These are phyloP conservation scores for Trichoderma brevicompactum DNA, from an alignment of 2,329 filamentous ascomycete genomes.

Conservation along the genomic window DNA sequence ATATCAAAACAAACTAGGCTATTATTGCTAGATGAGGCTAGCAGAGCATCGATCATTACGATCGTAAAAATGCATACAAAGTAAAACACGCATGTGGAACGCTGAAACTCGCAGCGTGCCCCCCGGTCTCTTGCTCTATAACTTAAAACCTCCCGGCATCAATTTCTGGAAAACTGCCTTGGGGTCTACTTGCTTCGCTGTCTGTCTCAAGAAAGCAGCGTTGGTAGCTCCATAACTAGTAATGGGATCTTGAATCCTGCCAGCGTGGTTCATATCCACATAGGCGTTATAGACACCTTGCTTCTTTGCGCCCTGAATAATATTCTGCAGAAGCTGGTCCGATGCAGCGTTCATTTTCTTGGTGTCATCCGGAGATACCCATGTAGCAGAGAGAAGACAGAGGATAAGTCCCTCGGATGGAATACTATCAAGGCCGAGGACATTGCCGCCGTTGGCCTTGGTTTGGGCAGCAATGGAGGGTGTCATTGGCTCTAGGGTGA, in stretches of 20 bases:
- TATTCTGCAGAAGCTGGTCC: background rate
- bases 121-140: background rate
- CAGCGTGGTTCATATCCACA: conserved; percentile 24
- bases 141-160: conserved; percentile 5
- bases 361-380: background rate
- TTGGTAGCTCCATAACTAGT: conserved; percentile 19
- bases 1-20: background rate
- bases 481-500: conserved; percentile 1
- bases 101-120: too few species aligned
- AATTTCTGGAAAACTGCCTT: conserved; percentile 24
- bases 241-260: conserved; percentile 8
- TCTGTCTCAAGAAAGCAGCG: background rate
- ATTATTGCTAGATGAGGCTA: background rate
- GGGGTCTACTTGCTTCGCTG: conserved; percentile 23
- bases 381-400: background rate
- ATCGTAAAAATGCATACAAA: background rate
- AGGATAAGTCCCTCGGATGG: background rate
- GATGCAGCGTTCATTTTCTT: background rate
- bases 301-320: background rate
- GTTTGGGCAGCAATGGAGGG: background rate
- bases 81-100: background rate
- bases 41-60: background rate
- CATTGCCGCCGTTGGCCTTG: conserved; percentile 36
- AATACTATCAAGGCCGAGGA: conserved; percentile 35
- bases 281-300: conserved; percentile 12